phyloP scores from a whole-genome alignment of 2,329 filamentous ascomycete genomes.

The Didymella pinodella region DNA sequence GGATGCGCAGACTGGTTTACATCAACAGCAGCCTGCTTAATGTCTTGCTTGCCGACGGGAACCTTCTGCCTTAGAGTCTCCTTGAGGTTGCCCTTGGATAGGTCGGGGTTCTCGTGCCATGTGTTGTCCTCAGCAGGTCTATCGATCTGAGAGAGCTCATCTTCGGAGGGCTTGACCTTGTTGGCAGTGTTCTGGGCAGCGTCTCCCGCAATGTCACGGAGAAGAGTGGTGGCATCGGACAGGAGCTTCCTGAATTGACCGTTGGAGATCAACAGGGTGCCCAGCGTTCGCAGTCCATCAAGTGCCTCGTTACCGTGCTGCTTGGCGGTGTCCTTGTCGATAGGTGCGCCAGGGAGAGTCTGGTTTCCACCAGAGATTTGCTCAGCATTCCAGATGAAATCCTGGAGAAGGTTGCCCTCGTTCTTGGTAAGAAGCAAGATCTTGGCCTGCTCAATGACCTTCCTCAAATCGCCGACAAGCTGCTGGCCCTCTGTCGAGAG shows the following conservation, averaged over 20 bases:
- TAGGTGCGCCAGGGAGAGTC: conserved; percentile 67
- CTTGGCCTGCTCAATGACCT: conserved; percentile 86
- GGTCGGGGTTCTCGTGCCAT: conserved; percentile 87
- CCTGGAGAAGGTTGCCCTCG: conserved; percentile 89
- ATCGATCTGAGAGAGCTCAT: conserved; percentile 80
- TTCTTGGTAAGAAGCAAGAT: conserved; percentile 90
- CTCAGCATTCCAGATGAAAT: conserved; percentile 95
- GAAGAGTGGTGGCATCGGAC: conserved; percentile 78
- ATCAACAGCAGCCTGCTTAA: conserved; percentile 63
- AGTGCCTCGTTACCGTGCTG: conserved; percentile 85
- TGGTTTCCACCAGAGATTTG: conserved; percentile 72
- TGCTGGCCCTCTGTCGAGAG: conserved; percentile 82
- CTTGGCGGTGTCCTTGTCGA: conserved; percentile 78
- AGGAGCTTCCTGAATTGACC: conserved; percentile 92
- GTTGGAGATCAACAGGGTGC: conserved; percentile 90
- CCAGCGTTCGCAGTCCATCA: conserved; percentile 85
- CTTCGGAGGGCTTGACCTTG: conserved; percentile 78
- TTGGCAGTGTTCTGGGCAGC: conserved; percentile 80
- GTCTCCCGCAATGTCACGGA: conserved; percentile 92
- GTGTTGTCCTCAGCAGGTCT: conserved; percentile 86
- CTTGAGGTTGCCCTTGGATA: conserved; percentile 74
- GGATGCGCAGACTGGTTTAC: conserved; percentile 67
- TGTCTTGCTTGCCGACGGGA: conserved; percentile 65
- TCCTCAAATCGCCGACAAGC: conserved; percentile 78
- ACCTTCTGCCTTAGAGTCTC: conserved; percentile 69